Evolutionary conservation across 768 basidiomycete genomes (phyloP).

Genomic region (Calvatia gigantea): DNA sequence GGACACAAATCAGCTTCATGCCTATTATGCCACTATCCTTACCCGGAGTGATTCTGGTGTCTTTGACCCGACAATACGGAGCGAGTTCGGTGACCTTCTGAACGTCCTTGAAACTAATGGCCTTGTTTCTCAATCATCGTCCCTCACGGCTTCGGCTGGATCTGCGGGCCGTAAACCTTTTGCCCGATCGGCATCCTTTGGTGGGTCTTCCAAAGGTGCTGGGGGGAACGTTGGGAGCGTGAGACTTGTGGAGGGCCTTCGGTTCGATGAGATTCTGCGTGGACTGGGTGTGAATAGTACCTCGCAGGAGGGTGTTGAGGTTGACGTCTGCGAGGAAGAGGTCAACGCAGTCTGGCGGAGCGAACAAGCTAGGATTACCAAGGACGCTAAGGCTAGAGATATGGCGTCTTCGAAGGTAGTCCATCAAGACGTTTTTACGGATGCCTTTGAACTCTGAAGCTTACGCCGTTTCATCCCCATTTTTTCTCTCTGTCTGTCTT

Average conservation of each 20-base stretch:
- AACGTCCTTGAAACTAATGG: slow-evolving; percentile 74
- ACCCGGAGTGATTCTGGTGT: slow-evolving; percentile 49
- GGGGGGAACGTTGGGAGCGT: slow-evolving; percentile 43
- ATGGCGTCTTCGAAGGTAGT: neutral
- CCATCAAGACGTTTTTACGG: slow-evolving; percentile 14
- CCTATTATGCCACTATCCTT: slow-evolving; percentile 61
- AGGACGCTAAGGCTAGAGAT: slow-evolving; percentile 13
- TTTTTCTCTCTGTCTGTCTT: neutral
- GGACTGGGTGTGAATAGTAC: slow-evolving; percentile 51
- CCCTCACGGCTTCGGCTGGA: slow-evolving; percentile 32
- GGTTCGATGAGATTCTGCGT: slow-evolving; percentile 66
- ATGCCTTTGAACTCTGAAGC: slow-evolving; percentile 15
- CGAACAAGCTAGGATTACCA: slow-evolving; percentile 14
- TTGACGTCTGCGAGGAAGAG: slow-evolving; percentile 45
- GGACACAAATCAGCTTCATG: slow-evolving; percentile 59
- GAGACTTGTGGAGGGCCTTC: slow-evolving; percentile 56
- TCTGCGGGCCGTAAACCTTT: slow-evolving; percentile 46
- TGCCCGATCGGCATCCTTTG: slow-evolving; percentile 58
- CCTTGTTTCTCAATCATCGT: slow-evolving; percentile 44
- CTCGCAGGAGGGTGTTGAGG: slow-evolving; percentile 19
- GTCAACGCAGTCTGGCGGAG: slow-evolving; percentile 18
- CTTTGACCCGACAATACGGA: slow-evolving; percentile 66
- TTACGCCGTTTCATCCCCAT: neutral
- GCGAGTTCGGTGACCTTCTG: slow-evolving; percentile 72
- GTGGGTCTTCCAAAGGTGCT: slow-evolving; percentile 31